Percentiles rank a stretch among this genome's conserved stretches.
Evolutionary conservation across 192 early-diverging fungal species (phyloP).

Genomic region (Coemansia furcata): DNA sequence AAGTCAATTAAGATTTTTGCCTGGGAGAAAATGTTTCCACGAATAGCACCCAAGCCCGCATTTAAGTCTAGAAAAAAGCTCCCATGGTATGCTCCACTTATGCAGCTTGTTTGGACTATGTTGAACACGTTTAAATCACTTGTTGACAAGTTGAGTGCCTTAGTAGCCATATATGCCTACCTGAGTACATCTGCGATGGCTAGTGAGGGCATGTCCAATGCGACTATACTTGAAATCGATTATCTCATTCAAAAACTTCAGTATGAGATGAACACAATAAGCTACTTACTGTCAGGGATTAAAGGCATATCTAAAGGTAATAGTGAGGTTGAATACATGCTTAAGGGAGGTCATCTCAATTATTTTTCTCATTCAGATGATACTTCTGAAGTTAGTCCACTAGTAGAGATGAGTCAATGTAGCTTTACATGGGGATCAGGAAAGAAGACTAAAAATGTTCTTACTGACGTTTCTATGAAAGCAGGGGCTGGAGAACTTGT

Average conservation of each 20-base stretch:
- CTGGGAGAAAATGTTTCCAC: conserved; percentile 34
- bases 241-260: background rate
- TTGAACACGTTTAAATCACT: too few relatives aligned
- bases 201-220: background rate
- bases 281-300: too few relatives aligned
- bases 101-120: too few relatives aligned
- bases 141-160: too few relatives aligned
- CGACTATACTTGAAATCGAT: background rate
- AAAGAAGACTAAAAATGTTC: too few relatives aligned
- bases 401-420: too few relatives aligned
- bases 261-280: too few relatives aligned
- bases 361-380: conserved; percentile 5
- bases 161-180: background rate
- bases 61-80: background rate
- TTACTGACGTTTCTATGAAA: too few relatives aligned
- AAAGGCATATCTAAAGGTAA: too few relatives aligned
- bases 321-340: conserved; percentile 2
- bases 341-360: conserved; percentile 19
- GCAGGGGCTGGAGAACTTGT: too few relatives aligned
- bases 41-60: background rate
- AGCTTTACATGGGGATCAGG: too few relatives aligned
- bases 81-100: background rate
- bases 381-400: too few relatives aligned
- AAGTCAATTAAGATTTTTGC: conserved; percentile 39
- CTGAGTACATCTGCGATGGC: background rate